Base-by-base conservation (phyloP, 306 rosid genomes). In the Cajanus cajan region DNA sequence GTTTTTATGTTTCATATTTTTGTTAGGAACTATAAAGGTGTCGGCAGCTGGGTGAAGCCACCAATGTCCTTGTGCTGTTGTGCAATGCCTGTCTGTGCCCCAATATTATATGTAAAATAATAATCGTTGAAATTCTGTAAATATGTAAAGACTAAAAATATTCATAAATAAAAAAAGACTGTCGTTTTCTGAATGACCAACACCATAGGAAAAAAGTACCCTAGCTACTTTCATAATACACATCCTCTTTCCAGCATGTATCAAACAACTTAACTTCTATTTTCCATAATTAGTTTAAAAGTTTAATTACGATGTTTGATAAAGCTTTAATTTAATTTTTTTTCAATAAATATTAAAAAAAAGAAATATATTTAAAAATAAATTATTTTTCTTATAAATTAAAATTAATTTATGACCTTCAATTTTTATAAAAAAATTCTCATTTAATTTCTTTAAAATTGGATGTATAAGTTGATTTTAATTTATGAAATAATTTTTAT, bases 21-120 rank as follows among this genome's bases (percentile, higher is more conserved):
- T 9, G n/a, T 6, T 36, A 18, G 8, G 51, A 47, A 0, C 1
- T 13, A 33, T 3, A 12, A 52, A 0, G 57, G 5, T 82, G 85
- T 82, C 81, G 85, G 81, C 66, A 59, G 6, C 68, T 0, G 15
- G 57, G 21, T 58, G 25, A 76, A 59, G 58, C 2, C 19, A 37
- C 39, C 54, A 64, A 51, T 50, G 66, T 50, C 15, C 10, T 4
- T 24, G 47, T 10, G 6, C 2, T 55, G 37, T 24, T 24, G 18
- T 57, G 36, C 5, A 14, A n/a, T 58, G 44, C 28, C 7, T 12
- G 39, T 5, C 39, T 12, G 33, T 24, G 19, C 15, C 51, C 28
- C 51, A 40, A 64, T 54, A 11, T 37, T 51, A 7, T 48, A 16
- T 12, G 36, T 25, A 37, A 1, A 48, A 3, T 15, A 3, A 13